Base-by-base conservation (phyloP, 2,329 filamentous ascomycete species). In the Knoxdaviesia capensis region DNA sequence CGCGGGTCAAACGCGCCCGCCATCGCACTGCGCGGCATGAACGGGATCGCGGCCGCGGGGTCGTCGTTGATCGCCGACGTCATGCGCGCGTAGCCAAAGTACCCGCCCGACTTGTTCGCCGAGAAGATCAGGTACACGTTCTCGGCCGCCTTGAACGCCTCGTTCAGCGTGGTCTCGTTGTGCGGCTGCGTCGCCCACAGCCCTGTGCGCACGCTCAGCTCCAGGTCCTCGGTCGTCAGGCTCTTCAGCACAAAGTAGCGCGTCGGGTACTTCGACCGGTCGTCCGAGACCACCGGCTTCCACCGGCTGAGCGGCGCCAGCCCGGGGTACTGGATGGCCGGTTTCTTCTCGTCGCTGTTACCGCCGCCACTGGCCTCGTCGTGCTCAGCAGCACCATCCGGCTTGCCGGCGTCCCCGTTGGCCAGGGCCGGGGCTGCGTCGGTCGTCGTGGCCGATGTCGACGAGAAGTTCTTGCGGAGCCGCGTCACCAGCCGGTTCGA, bases 61-160 rank as follows among this genome's bases (percentile, higher is more conserved):
- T 93, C 81, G 43, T 87, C 72, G 50, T 80, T 77, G 52, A 94
- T 93, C 4, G 76, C 65, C 28, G 88, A 94, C 7, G 68, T 64
- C 88, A 96, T 96, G 34, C 81, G 76, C 20, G 87, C 88, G 53
- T 93, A 94, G 20, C 88, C 88, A 59, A 90, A 94, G 54, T 94
- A 96, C 58, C 94, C 88, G 8, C 88, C 88, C 0, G 88, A 94
- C 54, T 94, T 94, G 59, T 96, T 96, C 8, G 88, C 88, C 1
- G 88, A 96, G 57, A 96, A 96, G 9, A 96, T 74, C 31, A 96
- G 66, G 53, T 87, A 94, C 1, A 96, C 87, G 52, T 80, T 83
- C 42, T 92, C 83, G 9, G 77, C 74, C 7, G 87, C 86, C 63
- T 82, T 69, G 57, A 80, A 94, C 0, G 88, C 88, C 43, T 73